A percentile compares a stretch with the other conserved stretches of the same genome.
Evolutionary conservation across 257 asterid genomes (phyloP).

Genomic region (Capsicum rhomboideum): DNA sequence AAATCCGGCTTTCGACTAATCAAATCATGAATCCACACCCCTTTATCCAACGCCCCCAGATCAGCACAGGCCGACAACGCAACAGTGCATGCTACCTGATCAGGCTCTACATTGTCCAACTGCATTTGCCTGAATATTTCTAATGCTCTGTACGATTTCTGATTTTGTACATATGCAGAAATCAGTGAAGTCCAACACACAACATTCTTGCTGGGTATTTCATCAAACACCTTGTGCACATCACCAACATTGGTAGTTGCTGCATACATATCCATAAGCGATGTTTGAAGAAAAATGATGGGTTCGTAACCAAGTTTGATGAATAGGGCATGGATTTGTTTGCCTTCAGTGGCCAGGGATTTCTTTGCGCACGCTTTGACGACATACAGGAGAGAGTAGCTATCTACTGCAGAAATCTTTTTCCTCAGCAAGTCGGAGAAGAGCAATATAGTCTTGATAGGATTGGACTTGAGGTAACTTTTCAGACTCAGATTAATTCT

Average conservation of each 20-base stretch:
- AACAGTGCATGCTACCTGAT: conserved; percentile 13
- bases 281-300: conserved; percentile 3
- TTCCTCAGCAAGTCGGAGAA: conserved; percentile 10
- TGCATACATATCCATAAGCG: conserved; percentile 9
- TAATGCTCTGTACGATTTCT: conserved; percentile 13
- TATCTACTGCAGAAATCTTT: conserved; percentile 9
- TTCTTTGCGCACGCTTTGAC: conserved; percentile 10
- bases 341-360: conserved; percentile 6
- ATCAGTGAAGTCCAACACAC: conserved; percentile 20
- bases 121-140: conserved; percentile 14
- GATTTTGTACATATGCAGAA: conserved; percentile 13
- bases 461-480: conserved; percentile 9
- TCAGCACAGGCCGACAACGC: conserved; percentile 18
- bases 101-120: conserved; percentile 16
- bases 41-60: conserved; percentile 20
- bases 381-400: conserved; percentile 17
- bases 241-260: not conserved
- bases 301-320: conserved; percentile 14
- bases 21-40: conserved; percentile 10
- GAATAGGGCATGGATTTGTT: conserved; percentile 9
- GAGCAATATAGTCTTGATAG: conserved; percentile 12
- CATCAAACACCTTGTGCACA: conserved; percentile 18
- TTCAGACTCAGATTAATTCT: conserved; percentile 14
- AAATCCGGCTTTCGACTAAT: not conserved
- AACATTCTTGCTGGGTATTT: conserved; percentile 17